These are phyloP conservation scores for Vigna reflexopilosa DNA, from an alignment of 306 rosid species.

Conservation along the genomic window DNA sequence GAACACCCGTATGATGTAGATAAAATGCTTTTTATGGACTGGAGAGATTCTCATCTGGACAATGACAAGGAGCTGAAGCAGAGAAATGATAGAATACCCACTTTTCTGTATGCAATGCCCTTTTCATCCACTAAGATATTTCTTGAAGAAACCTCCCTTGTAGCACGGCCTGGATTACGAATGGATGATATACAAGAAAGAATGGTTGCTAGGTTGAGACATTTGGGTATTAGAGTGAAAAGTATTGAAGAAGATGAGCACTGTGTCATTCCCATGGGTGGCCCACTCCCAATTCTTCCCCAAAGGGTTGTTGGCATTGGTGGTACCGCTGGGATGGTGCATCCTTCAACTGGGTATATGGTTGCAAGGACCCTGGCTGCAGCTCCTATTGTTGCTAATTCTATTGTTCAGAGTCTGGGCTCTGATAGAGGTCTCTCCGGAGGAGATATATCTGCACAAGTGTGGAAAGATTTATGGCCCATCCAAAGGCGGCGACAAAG, in stretches of 20 bases:
- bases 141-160: conserved; percentile 96
- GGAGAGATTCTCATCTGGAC: conserved; percentile 92
- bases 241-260: conserved; percentile 98
- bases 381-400: conserved; percentile 86
- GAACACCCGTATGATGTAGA: conserved; percentile 90
- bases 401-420: conserved; percentile 79
- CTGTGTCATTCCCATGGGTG: conserved; percentile 98
- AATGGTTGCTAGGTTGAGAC: conserved; percentile 87
- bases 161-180: conserved; percentile 88
- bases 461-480: conserved; percentile 97
- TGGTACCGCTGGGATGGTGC: conserved; percentile 99
- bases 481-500: conserved; percentile 89
- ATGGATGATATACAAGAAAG: conserved; percentile 91
- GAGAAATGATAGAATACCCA: conserved; percentile 81
- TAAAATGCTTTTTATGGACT: conserved; percentile 98
- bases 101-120: conserved; percentile 98
- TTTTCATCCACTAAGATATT: conserved; percentile 85
- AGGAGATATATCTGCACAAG: conserved; percentile 66
- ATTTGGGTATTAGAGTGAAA: conserved; percentile 85
- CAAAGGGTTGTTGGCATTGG: conserved; percentile 98
- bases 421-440: conserved; percentile 65
- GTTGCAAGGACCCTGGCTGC: conserved; percentile 98
- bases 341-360: conserved; percentile 98
- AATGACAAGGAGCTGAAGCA: conserved; percentile 62
- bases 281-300: conserved; percentile 92